Conservation (phyloP, 2,329 filamentous ascomycete species). For the Claviceps arundinis region DNA sequence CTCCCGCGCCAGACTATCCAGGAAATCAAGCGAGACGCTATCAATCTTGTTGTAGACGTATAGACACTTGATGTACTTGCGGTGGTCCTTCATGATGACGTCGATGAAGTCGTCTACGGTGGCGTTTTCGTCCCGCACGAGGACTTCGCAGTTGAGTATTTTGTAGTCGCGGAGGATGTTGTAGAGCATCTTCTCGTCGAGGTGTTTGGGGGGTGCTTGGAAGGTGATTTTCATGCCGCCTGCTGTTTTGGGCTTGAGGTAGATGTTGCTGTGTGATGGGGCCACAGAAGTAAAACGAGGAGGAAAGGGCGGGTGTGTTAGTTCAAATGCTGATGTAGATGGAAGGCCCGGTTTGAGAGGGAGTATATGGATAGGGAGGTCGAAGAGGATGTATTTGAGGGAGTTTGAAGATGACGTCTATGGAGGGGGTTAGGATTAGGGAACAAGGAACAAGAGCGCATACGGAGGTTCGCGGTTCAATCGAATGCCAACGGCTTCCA, state of each 20-base stretch:
- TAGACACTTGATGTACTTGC: slow-evolving; percentile 88
- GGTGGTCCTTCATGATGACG: slow-evolving; percentile 97
- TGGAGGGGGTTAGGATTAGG: not conserved
- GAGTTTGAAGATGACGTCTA: too few species aligned
- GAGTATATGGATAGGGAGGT: too few species aligned
- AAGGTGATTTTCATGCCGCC: slow-evolving; percentile 99
- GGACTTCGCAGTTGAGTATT: slow-evolving; percentile 92
- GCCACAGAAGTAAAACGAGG: not conserved
- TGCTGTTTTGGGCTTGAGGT: slow-evolving; percentile 88
- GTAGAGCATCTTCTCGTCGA: slow-evolving; percentile 97
- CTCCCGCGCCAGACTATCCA: slow-evolving; percentile 84
- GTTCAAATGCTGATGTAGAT: not conserved
- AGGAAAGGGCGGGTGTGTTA: not conserved
- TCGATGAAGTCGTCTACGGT: slow-evolving; percentile 99
- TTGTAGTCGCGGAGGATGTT: slow-evolving; percentile 98
- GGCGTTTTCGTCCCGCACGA: slow-evolving; percentile 86
- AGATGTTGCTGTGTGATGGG: slow-evolving; percentile 61
- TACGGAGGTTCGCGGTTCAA: slow-evolving; percentile 84
- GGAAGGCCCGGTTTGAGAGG: not conserved
- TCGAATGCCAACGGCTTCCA: slow-evolving; percentile 90
- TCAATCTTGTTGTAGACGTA: slow-evolving; percentile 99
- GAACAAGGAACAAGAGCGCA: slow-evolving; percentile 17
- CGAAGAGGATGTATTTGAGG: too few species aligned
- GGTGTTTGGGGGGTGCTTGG: slow-evolving; percentile 69
- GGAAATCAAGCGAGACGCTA: slow-evolving; percentile 80